Conservation (phyloP, 306 rosid species). For the Medicago lupulina region DNA sequence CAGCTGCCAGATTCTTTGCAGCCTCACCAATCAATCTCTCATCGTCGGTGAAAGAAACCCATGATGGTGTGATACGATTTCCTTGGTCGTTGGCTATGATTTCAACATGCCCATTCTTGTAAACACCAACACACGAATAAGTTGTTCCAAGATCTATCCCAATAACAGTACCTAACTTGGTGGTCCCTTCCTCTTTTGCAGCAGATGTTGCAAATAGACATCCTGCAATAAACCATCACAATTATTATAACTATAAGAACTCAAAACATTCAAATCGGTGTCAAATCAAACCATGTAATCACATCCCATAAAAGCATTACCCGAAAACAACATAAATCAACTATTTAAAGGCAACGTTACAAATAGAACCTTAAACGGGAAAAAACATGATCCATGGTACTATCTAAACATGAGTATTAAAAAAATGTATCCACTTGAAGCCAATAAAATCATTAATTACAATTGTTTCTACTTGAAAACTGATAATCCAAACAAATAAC, state of each 20-base stretch:
- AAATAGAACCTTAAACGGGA: not conserved
- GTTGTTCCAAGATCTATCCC: slow-evolving; percentile 98
- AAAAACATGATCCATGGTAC: not conserved
- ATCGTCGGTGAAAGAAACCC: slow-evolving; percentile 88
- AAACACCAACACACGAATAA: slow-evolving; percentile 97
- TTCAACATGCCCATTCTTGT: slow-evolving; percentile 97
- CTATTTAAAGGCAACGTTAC: not conserved
- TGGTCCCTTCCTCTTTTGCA: slow-evolving; percentile 81
- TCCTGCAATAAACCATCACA: slow-evolving; percentile 47
- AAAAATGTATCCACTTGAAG: not conserved
- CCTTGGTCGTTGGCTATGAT: slow-evolving; percentile 99
- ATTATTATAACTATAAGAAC: slow-evolving; percentile 8
- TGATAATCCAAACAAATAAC: not conserved
- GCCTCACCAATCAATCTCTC: slow-evolving; percentile 99
- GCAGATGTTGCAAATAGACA: slow-evolving; percentile 78
- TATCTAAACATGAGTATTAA: not conserved
- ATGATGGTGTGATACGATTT: slow-evolving; percentile 97
- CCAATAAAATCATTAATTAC: not conserved
- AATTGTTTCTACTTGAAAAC: not conserved
- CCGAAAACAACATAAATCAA: not conserved
- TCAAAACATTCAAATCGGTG: not conserved
- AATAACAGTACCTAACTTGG: slow-evolving; percentile 92
- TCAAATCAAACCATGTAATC: not conserved
- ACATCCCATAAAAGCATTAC: not conserved
- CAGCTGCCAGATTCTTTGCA: slow-evolving; percentile 98